phyloP scores from a whole-genome alignment of 192 early-diverging fungal genomes.

The Linnemannia schmuckeri region DNA sequence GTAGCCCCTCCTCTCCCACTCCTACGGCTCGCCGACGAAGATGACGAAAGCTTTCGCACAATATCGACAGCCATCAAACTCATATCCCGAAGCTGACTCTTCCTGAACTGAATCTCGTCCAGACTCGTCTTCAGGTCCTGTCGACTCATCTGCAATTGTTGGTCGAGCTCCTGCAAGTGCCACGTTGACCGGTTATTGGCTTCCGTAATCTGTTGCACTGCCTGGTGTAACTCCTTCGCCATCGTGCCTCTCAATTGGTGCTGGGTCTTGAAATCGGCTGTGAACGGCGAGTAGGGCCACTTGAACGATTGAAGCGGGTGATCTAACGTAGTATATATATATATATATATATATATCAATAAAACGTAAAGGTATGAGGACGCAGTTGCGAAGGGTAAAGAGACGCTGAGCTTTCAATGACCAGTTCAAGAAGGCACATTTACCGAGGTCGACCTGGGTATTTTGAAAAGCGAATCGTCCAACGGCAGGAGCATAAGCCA shows the following conservation, averaged over 20 bases:
- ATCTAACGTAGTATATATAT: constrained; percentile 10
- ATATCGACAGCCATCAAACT: constrained; percentile 47
- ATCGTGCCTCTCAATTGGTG: constrained; percentile 29
- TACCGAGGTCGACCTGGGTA: constrained; percentile 37
- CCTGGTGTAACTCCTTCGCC: constrained; percentile 7
- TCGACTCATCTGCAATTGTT: constrained; percentile 42
- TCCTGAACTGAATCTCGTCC: constrained; percentile 53
- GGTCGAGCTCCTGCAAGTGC: constrained; percentile 39
- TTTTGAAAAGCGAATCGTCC: constrained; percentile 19
- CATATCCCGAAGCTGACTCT: constrained; percentile 52
- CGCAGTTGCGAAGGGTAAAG: background rate
- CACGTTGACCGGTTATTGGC: constrained; percentile 19
- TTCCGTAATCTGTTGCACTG: constrained; percentile 22
- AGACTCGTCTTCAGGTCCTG: constrained; percentile 43
- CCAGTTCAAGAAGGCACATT: background rate
- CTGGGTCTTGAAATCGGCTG: constrained; percentile 37
- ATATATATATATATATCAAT: background rate
- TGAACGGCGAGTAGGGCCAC: constrained; percentile 55
- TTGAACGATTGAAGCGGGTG: constrained; percentile 45
- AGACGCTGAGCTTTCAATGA: background rate
- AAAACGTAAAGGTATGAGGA: background rate
- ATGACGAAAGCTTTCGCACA: constrained; percentile 33
- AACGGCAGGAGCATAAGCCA: background rate
- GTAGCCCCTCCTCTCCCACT: background rate
- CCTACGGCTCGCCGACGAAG: constrained; percentile 13